Percentiles rank a stretch among this genome's conserved stretches.
Evolutionary conservation across 257 asterid genomes (phyloP).

Genomic region (Solanum acaule): DNA sequence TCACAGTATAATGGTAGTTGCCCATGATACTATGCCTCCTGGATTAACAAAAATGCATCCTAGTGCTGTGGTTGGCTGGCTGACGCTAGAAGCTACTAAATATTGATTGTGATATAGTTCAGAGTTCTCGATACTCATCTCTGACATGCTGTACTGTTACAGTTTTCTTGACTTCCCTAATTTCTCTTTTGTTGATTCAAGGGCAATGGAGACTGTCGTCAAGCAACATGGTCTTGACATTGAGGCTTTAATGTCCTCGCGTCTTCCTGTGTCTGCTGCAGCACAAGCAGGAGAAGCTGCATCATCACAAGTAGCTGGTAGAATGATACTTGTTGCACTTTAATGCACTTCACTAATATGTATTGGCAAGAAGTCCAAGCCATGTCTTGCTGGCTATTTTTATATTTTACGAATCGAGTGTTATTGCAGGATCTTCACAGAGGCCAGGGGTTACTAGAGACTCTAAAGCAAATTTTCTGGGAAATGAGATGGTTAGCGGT

Average conservation of each 20-base stretch:
- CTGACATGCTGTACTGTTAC: background rate
- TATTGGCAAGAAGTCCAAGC: background rate
- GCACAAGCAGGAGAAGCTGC: constrained; percentile 70
- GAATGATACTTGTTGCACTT: background rate
- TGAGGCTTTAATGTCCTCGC: constrained; percentile 80
- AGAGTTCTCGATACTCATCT: background rate
- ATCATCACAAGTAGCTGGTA: constrained; percentile 74
- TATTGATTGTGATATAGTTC: background rate
- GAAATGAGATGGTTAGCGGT: constrained; percentile 50
- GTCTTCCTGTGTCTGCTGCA: constrained; percentile 64
- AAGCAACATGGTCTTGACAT: constrained; percentile 90
- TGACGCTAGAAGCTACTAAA: background rate
- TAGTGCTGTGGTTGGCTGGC: background rate
- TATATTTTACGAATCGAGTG: background rate
- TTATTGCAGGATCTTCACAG: constrained; percentile 52
- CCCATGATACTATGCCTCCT: background rate
- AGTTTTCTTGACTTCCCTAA: background rate
- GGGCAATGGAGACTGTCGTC: constrained; percentile 99
- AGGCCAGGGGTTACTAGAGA: constrained; percentile 43
- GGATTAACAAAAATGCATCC: background rate
- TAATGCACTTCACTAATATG: background rate
- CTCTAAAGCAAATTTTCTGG: constrained; percentile 43
- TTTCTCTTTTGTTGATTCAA: constrained; percentile 17
- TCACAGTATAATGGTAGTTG: background rate
- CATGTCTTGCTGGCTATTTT: background rate